Evolutionary conservation across 2,329 filamentous ascomycete genomes (phyloP), one percentile per base, ranked within the genome.

Genomic region (Xylariaceae sp.): DNA sequence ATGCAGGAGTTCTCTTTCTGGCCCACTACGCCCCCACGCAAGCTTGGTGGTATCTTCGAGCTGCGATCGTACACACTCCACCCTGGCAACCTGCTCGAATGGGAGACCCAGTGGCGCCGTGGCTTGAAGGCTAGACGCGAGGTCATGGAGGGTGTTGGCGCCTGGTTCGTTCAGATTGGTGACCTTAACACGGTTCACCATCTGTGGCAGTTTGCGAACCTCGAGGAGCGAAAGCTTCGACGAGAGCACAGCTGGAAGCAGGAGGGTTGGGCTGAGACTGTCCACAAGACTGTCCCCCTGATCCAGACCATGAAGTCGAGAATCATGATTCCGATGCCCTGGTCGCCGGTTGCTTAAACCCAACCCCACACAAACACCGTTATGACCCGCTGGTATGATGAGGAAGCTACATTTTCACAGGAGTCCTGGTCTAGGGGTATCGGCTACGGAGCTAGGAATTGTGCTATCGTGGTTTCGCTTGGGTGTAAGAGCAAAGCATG

Each of bases 1-100:
- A 99, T 99, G 94, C 94, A 99, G 75, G 94, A 99, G 75, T 99
- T 99, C 77, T 96, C 92, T 42, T 99, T 99, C 82, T 99, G 94
- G 94, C 94, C 94, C 1, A 99, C 94, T 2, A 93, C 91, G 0
- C 83, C 92, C 4, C 94, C 94, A 0, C 90, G 94, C 61, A 82
- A 90, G 70, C 84, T 99, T 0, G 94, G 94, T 57, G 94, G 94
- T 51, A 77, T 99, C 48, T 99, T 99, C 72, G 94, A 99, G 78
- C 82, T 99, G 39, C 90, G 94, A 55, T 97, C 94, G 1, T 99
- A 99, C 79, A 97, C 92, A 4, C 83, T 99, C 18, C 91, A 97
- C 73, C 94, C 94, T 0, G 94, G 94, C 48, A 97, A 97, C 73
- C 81, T 99, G 49, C 83, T 99, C 6, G 94, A 99, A 77, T 99